phyloP scores from a whole-genome alignment of 495 filamentous ascomycete species.

The Cladorrhinum samala region DNA sequence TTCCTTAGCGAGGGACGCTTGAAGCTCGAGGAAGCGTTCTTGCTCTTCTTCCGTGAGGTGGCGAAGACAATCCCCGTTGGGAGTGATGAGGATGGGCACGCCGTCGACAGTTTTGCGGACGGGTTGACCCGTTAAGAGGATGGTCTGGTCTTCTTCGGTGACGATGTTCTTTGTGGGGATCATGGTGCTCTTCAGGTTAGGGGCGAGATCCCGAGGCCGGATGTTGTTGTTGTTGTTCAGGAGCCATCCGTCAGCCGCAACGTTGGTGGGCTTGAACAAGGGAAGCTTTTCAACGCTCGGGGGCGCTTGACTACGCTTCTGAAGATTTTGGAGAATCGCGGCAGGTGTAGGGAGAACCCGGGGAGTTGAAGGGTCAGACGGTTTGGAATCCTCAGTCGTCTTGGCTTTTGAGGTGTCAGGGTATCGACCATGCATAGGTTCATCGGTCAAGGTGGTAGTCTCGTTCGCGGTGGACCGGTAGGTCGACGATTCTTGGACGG shows the following conservation, averaged over 20 bases:
- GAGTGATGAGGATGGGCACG: slow-evolving; percentile 62
- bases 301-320: slow-evolving; percentile 16
- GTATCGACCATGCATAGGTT: slow-evolving; percentile 10
- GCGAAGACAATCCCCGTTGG: slow-evolving; percentile 69
- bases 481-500: slow-evolving; percentile 27
- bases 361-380: slow-evolving; percentile 4
- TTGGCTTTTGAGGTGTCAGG: slow-evolving; percentile 13
- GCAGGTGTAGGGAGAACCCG: slow-evolving; percentile 30
- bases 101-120: slow-evolving; percentile 46
- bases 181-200: slow-evolving; percentile 11
- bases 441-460: slow-evolving; percentile 27
- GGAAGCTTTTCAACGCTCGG: slow-evolving; percentile 27
- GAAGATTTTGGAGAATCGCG: slow-evolving; percentile 30
- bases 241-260: slow-evolving; percentile 15
- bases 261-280: slow-evolving; percentile 26
- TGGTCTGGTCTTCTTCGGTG: slow-evolving; percentile 44
- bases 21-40: slow-evolving; percentile 66
- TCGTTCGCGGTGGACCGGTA: slow-evolving; percentile 29
- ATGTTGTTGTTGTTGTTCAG: slow-evolving; percentile 11
- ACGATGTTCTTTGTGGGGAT: slow-evolving; percentile 42
- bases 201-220: slow-evolving; percentile 4
- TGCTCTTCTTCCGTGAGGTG: slow-evolving; percentile 74
- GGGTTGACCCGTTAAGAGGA: slow-evolving; percentile 41
- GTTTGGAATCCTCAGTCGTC: slow-evolving; percentile 5
- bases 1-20: slow-evolving; percentile 49